Base-by-base conservation (phyloP, 306 rosid genomes). In the Hippophae rhamnoides region DNA sequence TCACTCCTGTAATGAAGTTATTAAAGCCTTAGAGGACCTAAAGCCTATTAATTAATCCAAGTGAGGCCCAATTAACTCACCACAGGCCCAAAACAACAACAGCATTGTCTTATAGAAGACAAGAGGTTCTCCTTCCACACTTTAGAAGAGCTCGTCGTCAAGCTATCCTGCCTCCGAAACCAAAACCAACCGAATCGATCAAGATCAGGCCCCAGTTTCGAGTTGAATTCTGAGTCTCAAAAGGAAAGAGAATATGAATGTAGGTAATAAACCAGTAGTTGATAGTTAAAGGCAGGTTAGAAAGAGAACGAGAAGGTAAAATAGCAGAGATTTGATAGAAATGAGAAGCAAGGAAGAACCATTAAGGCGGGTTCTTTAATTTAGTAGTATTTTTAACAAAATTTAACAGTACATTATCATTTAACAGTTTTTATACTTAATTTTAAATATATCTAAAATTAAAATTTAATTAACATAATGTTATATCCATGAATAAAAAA, bases 1-100 rank as follows among this genome's bases (percentile, higher is more conserved):
- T n/a, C 85, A 76, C 56, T 74, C 98, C 0, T 90, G 98, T 96
- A 90, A 75, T 1, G 84, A 87, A 40, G 89, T 90, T 5, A 85
- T 95, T 65, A 85, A 83, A 60, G 79, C 85, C 7, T 73, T 87
- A 3, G 74, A 83, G 61, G 80, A 81, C 57, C 80, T 90, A 60
- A 87, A 87, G 69, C 83, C 95, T 26, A 48, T 68, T 8, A 46
- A 57, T 27, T 44, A 25, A 38, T 31, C 48, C 9, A 44, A 48
- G 0, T 66, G 54, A 7, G n/a, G 27, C 6, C 41, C 43, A 0
- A 26, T 54, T 13, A 53, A 3, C 8, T 13, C 0, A 23, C 14
- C 5, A 23, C 52, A 2, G 6, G 46, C 6, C 62, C 66, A 10
- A 10, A 10, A 12, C 10, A 9, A 12, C 26, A 45, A 56, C 58